Evolutionary conservation across 768 basidiomycete species (phyloP).

Genomic region (Lentinus brumalis): DNA sequence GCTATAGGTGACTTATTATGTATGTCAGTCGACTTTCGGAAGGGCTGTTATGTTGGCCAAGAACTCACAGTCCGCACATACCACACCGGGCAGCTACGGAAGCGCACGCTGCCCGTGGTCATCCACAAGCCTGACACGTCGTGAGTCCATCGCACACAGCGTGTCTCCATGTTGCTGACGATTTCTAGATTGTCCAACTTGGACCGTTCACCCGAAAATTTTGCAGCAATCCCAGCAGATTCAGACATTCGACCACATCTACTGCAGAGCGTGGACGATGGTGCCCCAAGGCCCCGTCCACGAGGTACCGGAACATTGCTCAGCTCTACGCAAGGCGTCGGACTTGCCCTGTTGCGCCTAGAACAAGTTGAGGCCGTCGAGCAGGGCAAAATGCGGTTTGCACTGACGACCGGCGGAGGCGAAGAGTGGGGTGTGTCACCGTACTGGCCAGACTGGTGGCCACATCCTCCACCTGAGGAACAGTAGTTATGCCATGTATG

Average conservation of each 20-base stretch:
- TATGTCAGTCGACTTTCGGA: constrained; percentile 83
- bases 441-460: constrained; percentile 58
- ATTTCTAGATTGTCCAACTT: neutral
- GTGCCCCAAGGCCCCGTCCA: constrained; percentile 34
- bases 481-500: neutral
- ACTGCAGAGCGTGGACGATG: constrained; percentile 26
- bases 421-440: constrained; percentile 47
- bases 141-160: constrained; percentile 12
- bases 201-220: neutral
- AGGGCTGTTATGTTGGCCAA: constrained; percentile 98
- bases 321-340: constrained; percentile 56
- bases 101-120: constrained; percentile 83
- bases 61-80: constrained; percentile 96
- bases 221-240: constrained; percentile 15
- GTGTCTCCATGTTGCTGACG: neutral
- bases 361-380: constrained; percentile 67
- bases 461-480: constrained; percentile 25
- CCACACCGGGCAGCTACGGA: constrained; percentile 89
- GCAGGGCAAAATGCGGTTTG: constrained; percentile 48
- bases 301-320: constrained; percentile 79
- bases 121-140: constrained; percentile 45
- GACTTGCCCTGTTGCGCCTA: constrained; percentile 77
- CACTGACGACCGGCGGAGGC: constrained; percentile 34
- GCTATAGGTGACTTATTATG: neutral
- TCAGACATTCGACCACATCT: constrained; percentile 34